Conservation (phyloP, 2,329 filamentous ascomycete genomes). For the Calonectria hawksworthii region DNA sequence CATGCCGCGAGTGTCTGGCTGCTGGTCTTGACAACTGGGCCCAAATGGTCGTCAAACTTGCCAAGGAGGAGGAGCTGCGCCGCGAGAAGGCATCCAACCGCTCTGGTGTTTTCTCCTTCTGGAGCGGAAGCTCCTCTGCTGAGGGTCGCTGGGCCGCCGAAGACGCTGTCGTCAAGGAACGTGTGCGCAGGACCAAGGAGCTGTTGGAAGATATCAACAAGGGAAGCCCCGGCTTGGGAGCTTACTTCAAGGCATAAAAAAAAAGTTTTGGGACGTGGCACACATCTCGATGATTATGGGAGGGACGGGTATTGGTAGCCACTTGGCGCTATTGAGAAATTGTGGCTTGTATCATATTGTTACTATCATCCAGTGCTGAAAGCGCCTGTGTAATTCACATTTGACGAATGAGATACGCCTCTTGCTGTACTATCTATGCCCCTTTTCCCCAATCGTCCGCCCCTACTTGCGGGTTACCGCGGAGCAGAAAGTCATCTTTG, state of each 20-base stretch:
- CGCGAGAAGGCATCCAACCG: constrained; percentile 50
- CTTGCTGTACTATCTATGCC: neutral
- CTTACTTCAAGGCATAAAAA: constrained; percentile 57
- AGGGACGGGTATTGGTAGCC: constrained; percentile 17
- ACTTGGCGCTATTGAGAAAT: constrained; percentile 23
- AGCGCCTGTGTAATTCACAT: constrained; percentile 34
- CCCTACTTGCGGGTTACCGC: neutral
- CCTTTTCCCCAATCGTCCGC: constrained; percentile 5
- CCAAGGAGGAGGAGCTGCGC: constrained; percentile 62
- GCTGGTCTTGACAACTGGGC: constrained; percentile 87
- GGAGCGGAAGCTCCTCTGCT: constrained; percentile 50
- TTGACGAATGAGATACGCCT: constrained; percentile 32
- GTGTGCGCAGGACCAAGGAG: constrained; percentile 64
- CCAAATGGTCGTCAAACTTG: constrained; percentile 80
- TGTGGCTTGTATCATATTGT: constrained; percentile 37
- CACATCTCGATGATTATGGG: constrained; percentile 3
- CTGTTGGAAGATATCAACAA: constrained; percentile 64
- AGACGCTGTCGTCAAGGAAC: constrained; percentile 66
- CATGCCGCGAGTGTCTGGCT: constrained; percentile 82
- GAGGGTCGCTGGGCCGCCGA: constrained; percentile 68
- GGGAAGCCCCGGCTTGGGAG: constrained; percentile 50
- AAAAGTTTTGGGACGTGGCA: neutral
- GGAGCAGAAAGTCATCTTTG: constrained; percentile 1
- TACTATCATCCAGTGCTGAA: constrained; percentile 21
- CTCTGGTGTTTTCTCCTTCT: constrained; percentile 54